These are phyloP conservation scores for Coix lacrymajobi DNA, from an alignment of 176 grass and related monocot genomes.

Conservation along the genomic window DNA sequence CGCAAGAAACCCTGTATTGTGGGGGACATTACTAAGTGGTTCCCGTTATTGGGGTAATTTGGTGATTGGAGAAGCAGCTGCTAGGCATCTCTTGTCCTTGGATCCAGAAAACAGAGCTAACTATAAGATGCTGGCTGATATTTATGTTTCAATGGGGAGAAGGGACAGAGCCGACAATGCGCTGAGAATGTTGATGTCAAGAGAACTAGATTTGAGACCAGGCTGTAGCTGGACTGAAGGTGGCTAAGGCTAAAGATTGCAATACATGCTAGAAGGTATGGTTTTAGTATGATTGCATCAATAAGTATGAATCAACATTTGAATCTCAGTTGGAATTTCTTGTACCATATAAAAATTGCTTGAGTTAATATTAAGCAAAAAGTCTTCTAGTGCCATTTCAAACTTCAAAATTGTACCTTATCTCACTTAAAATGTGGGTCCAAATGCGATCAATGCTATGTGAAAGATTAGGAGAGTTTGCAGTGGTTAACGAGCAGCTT, in stretches of 20 bases:
- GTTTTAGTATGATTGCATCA: not conserved
- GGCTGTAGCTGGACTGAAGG: conserved; percentile 63
- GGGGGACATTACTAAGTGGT: conserved; percentile 59
- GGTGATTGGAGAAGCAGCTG: conserved; percentile 51
- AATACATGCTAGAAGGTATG: conserved; percentile 35
- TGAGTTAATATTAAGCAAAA: not conserved
- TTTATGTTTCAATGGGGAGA: conserved; percentile 70
- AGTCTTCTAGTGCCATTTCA: not conserved
- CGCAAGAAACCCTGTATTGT: conserved; percentile 26
- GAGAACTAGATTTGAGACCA: conserved; percentile 31
- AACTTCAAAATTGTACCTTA: not conserved
- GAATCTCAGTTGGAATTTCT: not conserved
- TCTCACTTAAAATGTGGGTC: not conserved
- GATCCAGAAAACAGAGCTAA: conserved; percentile 64
- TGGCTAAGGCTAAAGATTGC: conserved; percentile 28
- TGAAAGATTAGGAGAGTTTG: not conserved
- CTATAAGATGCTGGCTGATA: conserved; percentile 70
- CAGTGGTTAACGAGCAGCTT: not conserved
- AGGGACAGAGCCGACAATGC: conserved; percentile 41
- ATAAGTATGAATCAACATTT: not conserved
- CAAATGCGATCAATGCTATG: not conserved
- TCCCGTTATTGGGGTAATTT: conserved; percentile 44
- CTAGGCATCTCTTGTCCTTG: conserved; percentile 44
- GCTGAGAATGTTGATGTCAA: conserved; percentile 31
- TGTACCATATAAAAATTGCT: not conserved